Base-by-base conservation (phyloP, 495 filamentous ascomycete genomes). In the Amorphotheca resinae region DNA sequence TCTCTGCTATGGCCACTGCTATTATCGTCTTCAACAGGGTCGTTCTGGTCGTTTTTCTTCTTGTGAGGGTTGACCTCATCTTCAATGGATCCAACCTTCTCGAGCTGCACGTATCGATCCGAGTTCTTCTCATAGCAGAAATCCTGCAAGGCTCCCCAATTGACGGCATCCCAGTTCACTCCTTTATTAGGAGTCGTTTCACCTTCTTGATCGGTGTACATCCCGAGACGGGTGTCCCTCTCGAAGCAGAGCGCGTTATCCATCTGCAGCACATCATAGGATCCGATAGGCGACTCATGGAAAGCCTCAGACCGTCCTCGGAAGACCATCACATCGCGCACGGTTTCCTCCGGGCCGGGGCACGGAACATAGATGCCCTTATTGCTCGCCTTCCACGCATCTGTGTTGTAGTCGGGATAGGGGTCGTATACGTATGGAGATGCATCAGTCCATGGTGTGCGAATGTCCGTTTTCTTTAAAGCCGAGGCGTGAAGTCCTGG, bases 221-320 rank as follows among this genome's bases (percentile, higher is more conserved):
- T 75, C 0, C 86, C 85, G 12, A 93, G 62, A 33, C 88, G 71
- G 16, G 87, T 88, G 57, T 83, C 86, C 6, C 91, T 72, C 53
- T 96, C 91, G 59, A 91, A 98, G 64, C 91, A 98, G 33, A 95
- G 64, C 55, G 91, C 78, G 38, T 83, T 72, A 38, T 79, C 76
- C 33, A 94, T 67, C 0, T 79, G 80, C 15, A 95, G 59, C 35
- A 81, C 58, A 4, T 71, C 65, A 58, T 91, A 84, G 18, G 79
- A 82, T 0, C 91, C 91, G 51, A 93, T 80, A 1, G 78, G 69
- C 12, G 86, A 73, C 7, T 84, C 77, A 0, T 86, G 86, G 54
- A 89, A 84, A 0, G 77, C 73, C 33, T 71, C 60, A 1, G 80
- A 75, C 1, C 80, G 69, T 1, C 86, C 87, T 41, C 66, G 61